phyloP scores from a whole-genome alignment of 2,329 filamentous ascomycete species.

The Lecanicillium sp. region DNA sequence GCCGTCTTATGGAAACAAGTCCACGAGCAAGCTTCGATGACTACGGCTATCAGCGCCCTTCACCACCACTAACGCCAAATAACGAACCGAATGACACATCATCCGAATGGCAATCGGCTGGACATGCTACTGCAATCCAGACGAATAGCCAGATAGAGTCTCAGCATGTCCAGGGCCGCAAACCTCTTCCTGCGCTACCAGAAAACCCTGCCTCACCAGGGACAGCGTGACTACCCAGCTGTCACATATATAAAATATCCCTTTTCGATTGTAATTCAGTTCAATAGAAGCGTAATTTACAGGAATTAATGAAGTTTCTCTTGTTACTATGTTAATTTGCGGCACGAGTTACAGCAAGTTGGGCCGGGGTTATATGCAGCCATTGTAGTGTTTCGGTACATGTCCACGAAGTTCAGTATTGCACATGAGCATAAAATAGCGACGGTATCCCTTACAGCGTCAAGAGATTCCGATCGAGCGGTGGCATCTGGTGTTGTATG shows the following conservation, averaged over 20 bases:
- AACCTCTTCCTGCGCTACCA: slow-evolving; percentile 36
- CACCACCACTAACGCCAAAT: slow-evolving; percentile 7
- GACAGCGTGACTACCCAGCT: background rate
- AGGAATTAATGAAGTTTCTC: too few species aligned
- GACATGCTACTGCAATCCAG: slow-evolving; percentile 13
- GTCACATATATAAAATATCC: too few species aligned
- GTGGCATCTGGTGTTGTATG: too few species aligned
- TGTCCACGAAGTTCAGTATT: too few species aligned
- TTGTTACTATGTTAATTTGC: too few species aligned
- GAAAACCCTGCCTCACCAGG: slow-evolving; percentile 21
- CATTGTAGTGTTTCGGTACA: too few species aligned
- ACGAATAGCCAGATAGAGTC: slow-evolving; percentile 3
- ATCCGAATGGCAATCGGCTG: slow-evolving; percentile 4
- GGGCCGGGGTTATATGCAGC: too few species aligned
- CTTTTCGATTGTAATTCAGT: too few species aligned
- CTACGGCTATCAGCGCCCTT: slow-evolving; percentile 8
- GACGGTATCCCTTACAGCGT: background rate
- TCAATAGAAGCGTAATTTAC: too few species aligned
- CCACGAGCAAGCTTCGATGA: slow-evolving; percentile 1
- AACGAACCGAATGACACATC: background rate
- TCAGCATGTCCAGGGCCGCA: slow-evolving; percentile 22
- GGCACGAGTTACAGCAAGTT: too few species aligned
- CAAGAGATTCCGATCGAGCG: background rate
- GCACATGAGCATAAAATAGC: too few species aligned
- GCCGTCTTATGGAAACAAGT: background rate